Evolutionary conservation across 2,329 filamentous ascomycete genomes (phyloP).

Genomic region (Malbranchea zuffiana): DNA sequence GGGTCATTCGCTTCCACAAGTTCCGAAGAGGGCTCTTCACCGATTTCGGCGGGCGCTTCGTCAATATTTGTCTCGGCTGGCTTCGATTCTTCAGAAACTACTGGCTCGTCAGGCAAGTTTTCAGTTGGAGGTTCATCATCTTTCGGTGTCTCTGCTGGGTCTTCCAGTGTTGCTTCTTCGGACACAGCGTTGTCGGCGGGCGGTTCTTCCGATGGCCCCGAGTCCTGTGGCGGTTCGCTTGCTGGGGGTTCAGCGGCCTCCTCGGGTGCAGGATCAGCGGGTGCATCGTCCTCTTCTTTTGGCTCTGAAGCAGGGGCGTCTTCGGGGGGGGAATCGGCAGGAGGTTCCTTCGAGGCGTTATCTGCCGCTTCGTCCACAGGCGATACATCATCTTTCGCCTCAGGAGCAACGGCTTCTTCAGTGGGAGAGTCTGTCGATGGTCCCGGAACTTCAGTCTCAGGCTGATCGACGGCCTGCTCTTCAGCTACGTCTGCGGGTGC

Average conservation of each 20-base stretch:
- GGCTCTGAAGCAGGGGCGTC: neutral
- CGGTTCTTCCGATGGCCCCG: slow-evolving; percentile 10
- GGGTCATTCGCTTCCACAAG: slow-evolving; percentile 1
- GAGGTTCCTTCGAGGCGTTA: neutral
- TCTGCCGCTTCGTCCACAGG: neutral
- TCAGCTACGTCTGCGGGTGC: slow-evolving; percentile 3
- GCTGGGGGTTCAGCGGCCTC: neutral
- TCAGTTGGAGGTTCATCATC: slow-evolving; percentile 3
- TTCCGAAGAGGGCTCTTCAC: slow-evolving; percentile 8
- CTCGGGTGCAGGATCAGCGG: neutral
- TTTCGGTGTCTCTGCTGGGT: neutral
- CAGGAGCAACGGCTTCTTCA: neutral
- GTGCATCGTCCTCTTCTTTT: neutral
- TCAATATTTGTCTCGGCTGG: neutral
- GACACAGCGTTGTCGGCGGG: slow-evolving; percentile 4
- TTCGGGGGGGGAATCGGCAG: slow-evolving; percentile 8
- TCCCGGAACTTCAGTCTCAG: too few species aligned
- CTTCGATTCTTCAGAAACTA: slow-evolving; percentile 2
- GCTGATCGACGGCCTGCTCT: too few species aligned
- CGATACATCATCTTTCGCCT: neutral
- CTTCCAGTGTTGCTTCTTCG: slow-evolving; percentile 5
- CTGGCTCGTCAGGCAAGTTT: slow-evolving; percentile 1
- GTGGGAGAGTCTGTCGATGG: neutral
- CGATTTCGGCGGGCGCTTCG: slow-evolving; percentile 4
- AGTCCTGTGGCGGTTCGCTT: slow-evolving; percentile 3